Percentiles rank a stretch among this genome's conserved stretches.
These are phyloP conservation scores for Macrocybe gigantea DNA, from an alignment of 768 basidiomycete genomes.

Conservation along the genomic window DNA sequence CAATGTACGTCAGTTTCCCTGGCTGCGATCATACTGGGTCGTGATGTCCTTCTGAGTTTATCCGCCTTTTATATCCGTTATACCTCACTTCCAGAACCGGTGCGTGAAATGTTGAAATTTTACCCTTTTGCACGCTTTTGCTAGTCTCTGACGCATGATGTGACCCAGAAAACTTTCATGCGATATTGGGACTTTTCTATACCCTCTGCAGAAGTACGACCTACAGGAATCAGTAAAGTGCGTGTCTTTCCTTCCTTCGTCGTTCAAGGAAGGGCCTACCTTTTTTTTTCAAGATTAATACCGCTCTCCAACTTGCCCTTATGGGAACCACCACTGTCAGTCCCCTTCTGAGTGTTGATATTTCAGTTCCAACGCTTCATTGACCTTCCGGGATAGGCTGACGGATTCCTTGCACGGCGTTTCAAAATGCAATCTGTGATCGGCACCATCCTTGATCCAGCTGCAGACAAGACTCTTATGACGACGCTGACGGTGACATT, in stretches of 20 bases:
- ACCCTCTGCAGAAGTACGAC: slow-evolving; percentile 91
- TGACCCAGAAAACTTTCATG: slow-evolving; percentile 75
- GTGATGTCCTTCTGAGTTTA: slow-evolving; percentile 80
- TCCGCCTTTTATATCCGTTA: slow-evolving; percentile 94
- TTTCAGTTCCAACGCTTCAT: slow-evolving; percentile 30
- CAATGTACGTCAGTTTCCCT: slow-evolving; percentile 57
- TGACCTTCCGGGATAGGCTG: slow-evolving; percentile 47
- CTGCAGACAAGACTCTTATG: slow-evolving; percentile 94
- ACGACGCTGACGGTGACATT: slow-evolving; percentile 88
- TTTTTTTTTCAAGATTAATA: slow-evolving; percentile 63
- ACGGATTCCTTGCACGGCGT: slow-evolving; percentile 84
- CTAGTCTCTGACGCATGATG: not conserved
- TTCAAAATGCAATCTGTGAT: slow-evolving; percentile 89
- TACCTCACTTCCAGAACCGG: slow-evolving; percentile 81
- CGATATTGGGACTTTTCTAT: slow-evolving; percentile 97
- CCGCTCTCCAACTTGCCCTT: slow-evolving; percentile 81
- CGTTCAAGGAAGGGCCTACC: not conserved
- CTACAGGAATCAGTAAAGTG: slow-evolving; percentile 86
- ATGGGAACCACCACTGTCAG: slow-evolving; percentile 88
- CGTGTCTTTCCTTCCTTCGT: slow-evolving; percentile 25
- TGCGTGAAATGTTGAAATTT: slow-evolving; percentile 29
- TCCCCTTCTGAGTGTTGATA: slow-evolving; percentile 65
- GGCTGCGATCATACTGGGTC: slow-evolving; percentile 79
- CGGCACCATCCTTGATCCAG: slow-evolving; percentile 93
- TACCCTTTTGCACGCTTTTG: slow-evolving; percentile 1